These are phyloP conservation scores for Saccharomycopsis microspora DNA, from an alignment of 805 yeast genomes.

Conservation along the genomic window DNA sequence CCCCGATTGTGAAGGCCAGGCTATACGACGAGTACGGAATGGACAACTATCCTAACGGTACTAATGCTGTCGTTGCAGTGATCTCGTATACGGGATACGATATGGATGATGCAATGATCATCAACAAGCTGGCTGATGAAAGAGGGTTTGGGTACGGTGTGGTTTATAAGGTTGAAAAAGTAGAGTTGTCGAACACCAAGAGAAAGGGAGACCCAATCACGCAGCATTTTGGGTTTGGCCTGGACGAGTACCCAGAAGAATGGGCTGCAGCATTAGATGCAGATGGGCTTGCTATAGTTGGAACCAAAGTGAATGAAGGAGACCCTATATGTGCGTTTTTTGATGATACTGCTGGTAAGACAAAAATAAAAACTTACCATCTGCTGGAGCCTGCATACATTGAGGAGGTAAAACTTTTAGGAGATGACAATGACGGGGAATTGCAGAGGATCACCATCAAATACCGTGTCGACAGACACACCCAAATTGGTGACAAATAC, in stretches of 20 bases:
- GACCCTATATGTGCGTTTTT: constrained; percentile 90
- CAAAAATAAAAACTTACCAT: constrained; percentile 87
- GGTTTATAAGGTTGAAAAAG: constrained; percentile 87
- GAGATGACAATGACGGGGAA: constrained; percentile 68
- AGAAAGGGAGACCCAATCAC: constrained; percentile 90
- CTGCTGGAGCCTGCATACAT: constrained; percentile 90
- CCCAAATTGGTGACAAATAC: constrained; percentile 94
- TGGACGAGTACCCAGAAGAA: constrained; percentile 81
- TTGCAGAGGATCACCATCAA: constrained; percentile 80
- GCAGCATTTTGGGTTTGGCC: constrained; percentile 90
- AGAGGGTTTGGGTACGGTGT: constrained; percentile 98
- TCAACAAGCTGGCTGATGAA: constrained; percentile 94
- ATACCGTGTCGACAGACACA: constrained; percentile 82
- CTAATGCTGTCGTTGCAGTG: constrained; percentile 97
- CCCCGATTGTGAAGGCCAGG: constrained; percentile 92
- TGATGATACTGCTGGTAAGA: constrained; percentile 84
- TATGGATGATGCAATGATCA: constrained; percentile 99
- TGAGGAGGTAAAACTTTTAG: constrained; percentile 86
- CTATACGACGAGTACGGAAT: constrained; percentile 92
- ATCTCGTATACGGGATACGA: constrained; percentile 98
- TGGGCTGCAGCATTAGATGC: constrained; percentile 84
- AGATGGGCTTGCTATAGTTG: constrained; percentile 89
- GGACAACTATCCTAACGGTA: constrained; percentile 98
- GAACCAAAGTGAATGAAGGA: constrained; percentile 83
- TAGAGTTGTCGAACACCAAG: constrained; percentile 68